A percentile compares a stretch with the other conserved stretches of the same genome.
Conservation (phyloP, 371 early-diverging fungal species). For the Saksenaea vasiformis region DNA sequence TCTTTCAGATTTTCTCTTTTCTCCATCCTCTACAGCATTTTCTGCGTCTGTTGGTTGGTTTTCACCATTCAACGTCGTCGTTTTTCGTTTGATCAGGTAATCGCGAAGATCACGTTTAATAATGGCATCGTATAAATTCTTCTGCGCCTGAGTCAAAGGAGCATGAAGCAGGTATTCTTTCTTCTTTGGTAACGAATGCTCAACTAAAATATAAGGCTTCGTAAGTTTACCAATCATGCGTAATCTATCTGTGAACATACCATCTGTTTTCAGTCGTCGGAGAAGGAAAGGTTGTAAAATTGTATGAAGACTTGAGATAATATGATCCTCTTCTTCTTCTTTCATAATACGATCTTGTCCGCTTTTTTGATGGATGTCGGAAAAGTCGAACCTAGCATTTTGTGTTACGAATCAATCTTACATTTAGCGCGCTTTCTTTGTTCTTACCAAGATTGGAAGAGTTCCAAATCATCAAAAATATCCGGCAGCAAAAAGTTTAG, state of each 20-base stretch:
- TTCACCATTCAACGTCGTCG: slow-evolving; percentile 12
- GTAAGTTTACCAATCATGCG: neutral
- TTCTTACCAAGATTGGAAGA: slow-evolving; percentile 76
- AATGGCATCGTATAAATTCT: slow-evolving; percentile 82
- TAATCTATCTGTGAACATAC: slow-evolving; percentile 26
- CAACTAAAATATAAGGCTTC: slow-evolving; percentile 61
- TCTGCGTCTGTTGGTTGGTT: slow-evolving; percentile 31
- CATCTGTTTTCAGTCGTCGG: slow-evolving; percentile 94
- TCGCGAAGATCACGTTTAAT: slow-evolving; percentile 73
- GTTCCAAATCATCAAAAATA: slow-evolving; percentile 85
- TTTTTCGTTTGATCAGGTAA: slow-evolving; percentile 64
- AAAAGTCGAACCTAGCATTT: slow-evolving; percentile 70
- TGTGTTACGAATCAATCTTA: neutral
- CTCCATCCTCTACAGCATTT: slow-evolving; percentile 23
- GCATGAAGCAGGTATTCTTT: slow-evolving; percentile 87
- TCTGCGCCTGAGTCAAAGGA: slow-evolving; percentile 82
- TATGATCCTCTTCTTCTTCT: slow-evolving; percentile 69
- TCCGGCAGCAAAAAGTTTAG: slow-evolving; percentile 93
- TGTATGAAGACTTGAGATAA: slow-evolving; percentile 84
- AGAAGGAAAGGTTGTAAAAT: slow-evolving; percentile 95
- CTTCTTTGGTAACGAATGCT: slow-evolving; percentile 85
- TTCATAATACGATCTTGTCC: slow-evolving; percentile 73
- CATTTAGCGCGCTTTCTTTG: neutral
- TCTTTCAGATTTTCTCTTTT: slow-evolving; percentile 16
- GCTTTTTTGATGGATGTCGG: slow-evolving; percentile 68